These are phyloP conservation scores for Gossypium gossypioides DNA, from an alignment of 441 rosid species.

Conservation along the genomic window DNA sequence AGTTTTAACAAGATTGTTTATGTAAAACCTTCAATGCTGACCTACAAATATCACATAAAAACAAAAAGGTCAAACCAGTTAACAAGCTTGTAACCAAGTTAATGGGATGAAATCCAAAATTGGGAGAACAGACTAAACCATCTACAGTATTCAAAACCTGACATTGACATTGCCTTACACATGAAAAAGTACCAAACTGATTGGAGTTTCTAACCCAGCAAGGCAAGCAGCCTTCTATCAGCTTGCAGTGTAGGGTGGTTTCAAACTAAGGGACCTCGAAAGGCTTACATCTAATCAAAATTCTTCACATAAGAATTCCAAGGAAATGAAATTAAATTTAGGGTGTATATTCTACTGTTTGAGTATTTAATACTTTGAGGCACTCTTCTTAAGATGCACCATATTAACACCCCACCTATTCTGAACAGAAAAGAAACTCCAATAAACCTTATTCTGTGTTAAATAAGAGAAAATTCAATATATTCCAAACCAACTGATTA, in stretches of 20 bases:
- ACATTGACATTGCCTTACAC: neutral
- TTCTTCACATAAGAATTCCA: neutral
- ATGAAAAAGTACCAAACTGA: neutral
- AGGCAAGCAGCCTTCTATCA: neutral
- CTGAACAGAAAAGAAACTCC: neutral
- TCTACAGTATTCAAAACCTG: neutral
- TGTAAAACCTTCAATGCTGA: neutral
- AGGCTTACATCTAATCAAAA: neutral
- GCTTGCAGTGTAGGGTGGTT: neutral
- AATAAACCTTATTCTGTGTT: neutral
- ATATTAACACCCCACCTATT: neutral
- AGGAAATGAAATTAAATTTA: neutral
- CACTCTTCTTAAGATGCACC: neutral
- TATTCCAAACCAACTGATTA: neutral
- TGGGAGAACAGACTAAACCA: neutral
- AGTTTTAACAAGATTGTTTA: neutral
- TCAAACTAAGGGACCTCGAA: neutral
- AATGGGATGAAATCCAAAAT: neutral
- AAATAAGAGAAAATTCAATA: neutral
- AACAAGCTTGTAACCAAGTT: neutral
- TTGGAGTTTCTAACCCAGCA: neutral
- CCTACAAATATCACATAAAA: neutral
- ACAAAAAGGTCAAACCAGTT: neutral
- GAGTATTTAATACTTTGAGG: neutral
- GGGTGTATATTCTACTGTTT: neutral